A percentile compares a stretch with the other conserved stretches of the same genome.
Conservation (phyloP, 352 stramenopile genomes). For the Globisporangium lucens region DNA sequence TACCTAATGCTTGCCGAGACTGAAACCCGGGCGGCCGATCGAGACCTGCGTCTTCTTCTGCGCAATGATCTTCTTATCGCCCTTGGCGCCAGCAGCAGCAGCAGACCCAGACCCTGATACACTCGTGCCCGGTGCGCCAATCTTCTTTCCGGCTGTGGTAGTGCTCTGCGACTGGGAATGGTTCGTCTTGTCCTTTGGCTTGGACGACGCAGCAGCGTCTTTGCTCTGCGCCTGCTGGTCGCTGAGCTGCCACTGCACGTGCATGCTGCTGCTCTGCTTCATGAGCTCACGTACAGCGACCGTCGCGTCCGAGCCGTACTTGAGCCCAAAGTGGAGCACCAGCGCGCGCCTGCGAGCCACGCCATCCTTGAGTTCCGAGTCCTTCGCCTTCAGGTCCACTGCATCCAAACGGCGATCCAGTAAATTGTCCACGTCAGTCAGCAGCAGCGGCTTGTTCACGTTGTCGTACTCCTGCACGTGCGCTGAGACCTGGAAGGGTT, state of each 20-base stretch:
- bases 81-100: constrained; percentile 29
- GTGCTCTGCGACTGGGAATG: not conserved
- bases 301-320: constrained; percentile 85
- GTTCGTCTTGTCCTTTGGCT: not conserved
- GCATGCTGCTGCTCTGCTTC: constrained; percentile 88
- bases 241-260: constrained; percentile 59
- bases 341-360: constrained; percentile 26
- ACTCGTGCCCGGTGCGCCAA: not conserved
- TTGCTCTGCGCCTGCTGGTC: constrained; percentile 17
- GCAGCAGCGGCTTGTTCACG: constrained; percentile 83
- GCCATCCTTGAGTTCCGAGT: not conserved
- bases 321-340: constrained; percentile 59
- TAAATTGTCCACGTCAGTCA: constrained; percentile 85
- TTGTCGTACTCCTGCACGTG: constrained; percentile 88
- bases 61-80: constrained; percentile 48
- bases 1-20: constrained; percentile 64
- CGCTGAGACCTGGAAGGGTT: constrained; percentile 77
- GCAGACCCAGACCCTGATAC: not conserved
- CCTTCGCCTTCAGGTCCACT: not conserved
- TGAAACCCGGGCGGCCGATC: constrained; percentile 79
- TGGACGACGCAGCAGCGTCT: not conserved
- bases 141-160: constrained; percentile 9
- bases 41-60: constrained; percentile 77
- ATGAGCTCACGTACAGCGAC: constrained; percentile 95
- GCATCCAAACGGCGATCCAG: constrained; percentile 8